Evolutionary conservation across 139 green algal genomes (phyloP).

Genomic region (Tetraselmis striata): DNA sequence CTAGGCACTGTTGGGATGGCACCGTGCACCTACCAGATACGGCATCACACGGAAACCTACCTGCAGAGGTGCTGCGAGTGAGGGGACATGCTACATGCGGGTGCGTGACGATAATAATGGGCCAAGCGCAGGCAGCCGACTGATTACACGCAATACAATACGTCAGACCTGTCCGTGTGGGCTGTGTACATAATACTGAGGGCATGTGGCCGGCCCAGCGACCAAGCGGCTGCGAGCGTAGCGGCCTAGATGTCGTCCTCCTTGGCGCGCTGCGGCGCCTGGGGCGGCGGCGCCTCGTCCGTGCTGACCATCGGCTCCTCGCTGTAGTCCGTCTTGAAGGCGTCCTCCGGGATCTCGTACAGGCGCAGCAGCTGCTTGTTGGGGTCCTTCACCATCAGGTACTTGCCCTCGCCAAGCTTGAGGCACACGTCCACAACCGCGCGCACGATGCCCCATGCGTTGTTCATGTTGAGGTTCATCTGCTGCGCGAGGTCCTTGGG

Average conservation of each 20-base stretch:
- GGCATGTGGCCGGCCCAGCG: background rate
- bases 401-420: constrained; percentile 57
- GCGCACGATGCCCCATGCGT: constrained; percentile 94
- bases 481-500: constrained; percentile 82
- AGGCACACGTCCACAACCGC: constrained; percentile 80
- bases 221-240: background rate
- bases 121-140: no score
- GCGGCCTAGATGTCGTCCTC: background rate
- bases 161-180: no score
- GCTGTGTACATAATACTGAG: no score
- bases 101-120: no score
- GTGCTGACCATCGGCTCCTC: background rate
- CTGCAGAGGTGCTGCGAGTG: no score
- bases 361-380: constrained; percentile 89
- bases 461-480: constrained; percentile 92
- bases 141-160: no score
- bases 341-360: constrained; percentile 63
- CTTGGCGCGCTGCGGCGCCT: background rate
- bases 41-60: no score
- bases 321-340: constrained; percentile 50
- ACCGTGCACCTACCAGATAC: no score
- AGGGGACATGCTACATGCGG: no score
- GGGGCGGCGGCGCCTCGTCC: background rate
- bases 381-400: constrained; percentile 60
- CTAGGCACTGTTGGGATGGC: no score